Evolutionary conservation across 2,329 filamentous ascomycete species (phyloP).

Genomic region (Nemania serpens): DNA sequence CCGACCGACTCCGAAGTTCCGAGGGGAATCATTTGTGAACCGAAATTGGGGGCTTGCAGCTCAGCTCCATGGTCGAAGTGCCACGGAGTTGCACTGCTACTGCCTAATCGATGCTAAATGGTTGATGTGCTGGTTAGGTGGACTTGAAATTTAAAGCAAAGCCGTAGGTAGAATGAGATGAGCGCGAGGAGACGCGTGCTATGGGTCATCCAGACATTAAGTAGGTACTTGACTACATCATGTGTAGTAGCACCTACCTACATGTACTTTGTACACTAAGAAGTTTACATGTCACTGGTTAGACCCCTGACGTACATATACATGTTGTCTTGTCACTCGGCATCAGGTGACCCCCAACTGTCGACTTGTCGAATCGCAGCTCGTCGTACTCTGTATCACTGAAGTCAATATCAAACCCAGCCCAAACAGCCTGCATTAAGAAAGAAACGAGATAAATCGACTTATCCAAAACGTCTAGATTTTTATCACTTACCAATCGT

Average conservation of each 20-base stretch:
- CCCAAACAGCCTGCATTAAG: background rate
- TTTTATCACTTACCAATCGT: too few relatives aligned
- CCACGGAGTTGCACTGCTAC: conserved; percentile 22
- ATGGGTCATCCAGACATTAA: too few relatives aligned
- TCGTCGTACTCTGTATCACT: background rate
- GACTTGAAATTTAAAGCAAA: too few relatives aligned
- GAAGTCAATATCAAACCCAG: conserved; percentile 4
- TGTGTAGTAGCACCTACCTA: too few relatives aligned
- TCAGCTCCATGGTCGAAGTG: conserved; percentile 38
- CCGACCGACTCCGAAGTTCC: conserved; percentile 35
- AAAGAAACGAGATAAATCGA: background rate
- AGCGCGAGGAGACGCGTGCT: background rate
- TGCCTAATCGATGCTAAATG: too few relatives aligned
- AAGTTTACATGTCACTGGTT: too few relatives aligned
- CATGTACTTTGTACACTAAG: too few relatives aligned
- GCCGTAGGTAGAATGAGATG: background rate
- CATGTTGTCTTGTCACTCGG: conserved; percentile 12
- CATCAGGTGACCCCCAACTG: conserved; percentile 29
- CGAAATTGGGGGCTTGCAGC: conserved; percentile 21
- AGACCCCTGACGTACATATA: too few relatives aligned
- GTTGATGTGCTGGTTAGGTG: background rate
- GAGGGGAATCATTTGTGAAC: conserved; percentile 35
- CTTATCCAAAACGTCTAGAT: too few relatives aligned
- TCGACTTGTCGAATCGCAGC: too few relatives aligned
- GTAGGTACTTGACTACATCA: too few relatives aligned